Percentiles rank a stretch among this genome's conserved stretches.
These are phyloP conservation scores for Teunomyces aglyptinius DNA, from an alignment of 805 yeast species.

Conservation along the genomic window DNA sequence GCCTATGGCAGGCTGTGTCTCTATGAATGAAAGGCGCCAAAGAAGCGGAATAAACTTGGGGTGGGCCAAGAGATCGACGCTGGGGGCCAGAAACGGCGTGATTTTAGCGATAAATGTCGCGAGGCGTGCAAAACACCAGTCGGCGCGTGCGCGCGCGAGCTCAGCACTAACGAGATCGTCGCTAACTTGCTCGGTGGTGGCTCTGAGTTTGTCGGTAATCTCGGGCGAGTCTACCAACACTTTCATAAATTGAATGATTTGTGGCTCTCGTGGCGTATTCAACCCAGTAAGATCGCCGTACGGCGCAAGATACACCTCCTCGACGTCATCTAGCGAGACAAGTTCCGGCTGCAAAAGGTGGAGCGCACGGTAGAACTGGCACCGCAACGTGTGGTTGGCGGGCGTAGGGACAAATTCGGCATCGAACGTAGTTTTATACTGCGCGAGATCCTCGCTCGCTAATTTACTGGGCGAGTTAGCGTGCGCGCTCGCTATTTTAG, in stretches of 20 bases:
- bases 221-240: conserved; percentile 35
- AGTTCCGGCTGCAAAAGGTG: conserved; percentile 25
- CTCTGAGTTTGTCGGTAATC: conserved; percentile 7
- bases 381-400: conserved; percentile 20
- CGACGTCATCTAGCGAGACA: conserved; percentile 25
- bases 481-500: too few relatives aligned
- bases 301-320: conserved; percentile 25
- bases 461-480: too few relatives aligned
- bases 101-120: conserved; percentile 28
- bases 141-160: conserved; percentile 11
- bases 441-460: neutral
- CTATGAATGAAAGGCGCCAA: conserved; percentile 29
- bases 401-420: conserved; percentile 6
- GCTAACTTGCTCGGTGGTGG: conserved; percentile 4
- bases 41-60: conserved; percentile 34
- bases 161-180: too few relatives aligned
- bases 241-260: conserved; percentile 30
- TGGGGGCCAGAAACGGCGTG: conserved; percentile 23
- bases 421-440: conserved; percentile 14
- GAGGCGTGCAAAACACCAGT: conserved; percentile 20
- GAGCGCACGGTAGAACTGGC: conserved; percentile 22
- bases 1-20: conserved; percentile 16
- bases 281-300: conserved; percentile 15
- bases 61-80: conserved; percentile 21
- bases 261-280: conserved; percentile 21